Conservation (phyloP, 805 yeast species). For the Dipodascopsis tothii region DNA sequence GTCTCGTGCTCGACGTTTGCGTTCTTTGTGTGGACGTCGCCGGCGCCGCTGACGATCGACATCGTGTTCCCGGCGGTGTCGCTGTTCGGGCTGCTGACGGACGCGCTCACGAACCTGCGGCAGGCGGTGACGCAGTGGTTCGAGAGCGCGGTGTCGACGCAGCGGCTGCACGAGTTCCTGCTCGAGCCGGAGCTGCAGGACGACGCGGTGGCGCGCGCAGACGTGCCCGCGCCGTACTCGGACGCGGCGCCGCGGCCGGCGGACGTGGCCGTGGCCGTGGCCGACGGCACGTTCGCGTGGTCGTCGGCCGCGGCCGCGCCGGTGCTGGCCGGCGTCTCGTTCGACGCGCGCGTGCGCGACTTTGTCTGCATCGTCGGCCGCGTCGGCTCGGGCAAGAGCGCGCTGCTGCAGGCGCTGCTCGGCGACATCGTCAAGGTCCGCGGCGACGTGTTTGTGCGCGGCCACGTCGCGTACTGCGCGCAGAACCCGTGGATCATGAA, state of each 20-base stretch:
- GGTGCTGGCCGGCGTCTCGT: conserved; percentile 58
- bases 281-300: conserved; percentile 35
- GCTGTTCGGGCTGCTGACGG: conserved; percentile 74
- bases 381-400: conserved; percentile 89
- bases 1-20: conserved; percentile 89
- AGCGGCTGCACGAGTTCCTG: conserved; percentile 64
- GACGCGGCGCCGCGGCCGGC: conserved; percentile 61
- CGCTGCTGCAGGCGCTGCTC: conserved; percentile 65
- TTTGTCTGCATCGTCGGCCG: conserved; percentile 78
- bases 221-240: conserved; percentile 53
- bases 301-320: conserved; percentile 62
- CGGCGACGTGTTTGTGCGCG: conserved; percentile 66
- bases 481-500: conserved; percentile 97
- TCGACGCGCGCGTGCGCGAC: conserved; percentile 61
- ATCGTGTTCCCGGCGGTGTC: conserved; percentile 81
- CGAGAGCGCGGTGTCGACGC: conserved; percentile 59
- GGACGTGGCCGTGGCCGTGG: conserved; percentile 44
- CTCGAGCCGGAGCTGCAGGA: conserved; percentile 65
- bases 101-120: conserved; percentile 88
- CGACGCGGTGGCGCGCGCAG: conserved; percentile 53
- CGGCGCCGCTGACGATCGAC: conserved; percentile 72
- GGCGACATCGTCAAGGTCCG: conserved; percentile 74
- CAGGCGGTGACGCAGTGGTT: conserved; percentile 76
- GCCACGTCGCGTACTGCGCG: conserved; percentile 78
- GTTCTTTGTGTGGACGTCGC: conserved; percentile 54